These are phyloP conservation scores for Durotheca rogersii DNA, from an alignment of 495 filamentous ascomycete species.

Conservation along the genomic window DNA sequence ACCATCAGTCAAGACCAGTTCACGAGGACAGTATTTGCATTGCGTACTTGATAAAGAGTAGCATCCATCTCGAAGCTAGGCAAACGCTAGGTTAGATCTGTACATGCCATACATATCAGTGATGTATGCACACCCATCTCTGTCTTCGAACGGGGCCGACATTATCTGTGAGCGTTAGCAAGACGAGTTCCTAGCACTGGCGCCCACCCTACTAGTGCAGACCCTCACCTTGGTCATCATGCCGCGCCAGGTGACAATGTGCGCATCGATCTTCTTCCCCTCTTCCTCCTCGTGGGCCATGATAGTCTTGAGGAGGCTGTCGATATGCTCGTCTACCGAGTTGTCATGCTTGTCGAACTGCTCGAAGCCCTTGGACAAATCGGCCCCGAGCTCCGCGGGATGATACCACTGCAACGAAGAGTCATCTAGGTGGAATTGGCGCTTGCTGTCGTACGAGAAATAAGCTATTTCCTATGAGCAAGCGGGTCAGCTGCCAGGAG, in stretches of 20 bases:
- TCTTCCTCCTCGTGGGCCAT: slow-evolving; percentile 66
- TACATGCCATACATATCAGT: background rate
- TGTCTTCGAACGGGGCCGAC: slow-evolving; percentile 75
- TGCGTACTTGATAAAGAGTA: slow-evolving; percentile 80
- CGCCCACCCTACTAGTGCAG: no score
- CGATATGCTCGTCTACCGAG: slow-evolving; percentile 79
- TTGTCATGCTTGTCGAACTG: slow-evolving; percentile 82
- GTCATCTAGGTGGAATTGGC: slow-evolving; percentile 71
- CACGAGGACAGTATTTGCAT: background rate
- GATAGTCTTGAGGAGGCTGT: slow-evolving; percentile 78
- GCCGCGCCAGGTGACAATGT: slow-evolving; percentile 91
- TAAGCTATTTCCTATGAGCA: slow-evolving; percentile 70
- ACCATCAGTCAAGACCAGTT: slow-evolving; percentile 9
- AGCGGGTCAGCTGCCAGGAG: slow-evolving; percentile 2
- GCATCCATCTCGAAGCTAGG: slow-evolving; percentile 93
- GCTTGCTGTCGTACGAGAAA: slow-evolving; percentile 88
- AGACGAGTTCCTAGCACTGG: no score
- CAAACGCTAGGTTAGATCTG: slow-evolving; percentile 12
- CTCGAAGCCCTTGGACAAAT: slow-evolving; percentile 79
- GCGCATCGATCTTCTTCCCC: slow-evolving; percentile 65
- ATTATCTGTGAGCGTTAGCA: slow-evolving; percentile 63
- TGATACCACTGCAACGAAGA: slow-evolving; percentile 87
- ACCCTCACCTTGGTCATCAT: slow-evolving; percentile 99
- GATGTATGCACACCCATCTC: slow-evolving; percentile 63
- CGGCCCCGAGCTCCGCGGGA: slow-evolving; percentile 65